These are phyloP conservation scores for Tieghemiomyces parasiticus DNA, from an alignment of 192 early-diverging fungal genomes.

Conservation along the genomic window DNA sequence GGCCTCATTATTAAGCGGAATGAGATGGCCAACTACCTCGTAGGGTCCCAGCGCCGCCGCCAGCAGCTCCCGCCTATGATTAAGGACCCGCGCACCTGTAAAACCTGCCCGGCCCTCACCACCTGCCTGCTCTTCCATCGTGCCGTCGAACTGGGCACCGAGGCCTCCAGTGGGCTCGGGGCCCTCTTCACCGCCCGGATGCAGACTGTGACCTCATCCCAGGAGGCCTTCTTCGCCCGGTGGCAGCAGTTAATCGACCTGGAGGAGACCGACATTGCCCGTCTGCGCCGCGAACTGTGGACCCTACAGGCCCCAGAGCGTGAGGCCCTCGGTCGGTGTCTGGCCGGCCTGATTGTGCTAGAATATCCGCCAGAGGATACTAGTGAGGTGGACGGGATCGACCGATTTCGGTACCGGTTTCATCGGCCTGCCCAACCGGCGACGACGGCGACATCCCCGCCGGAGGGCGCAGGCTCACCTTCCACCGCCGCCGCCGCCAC, in stretches of 20 bases:
- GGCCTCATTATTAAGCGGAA: constrained; percentile 64
- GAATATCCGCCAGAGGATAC: constrained; percentile 1
- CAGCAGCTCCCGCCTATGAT: constrained; percentile 73
- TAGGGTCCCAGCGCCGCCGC: constrained; percentile 12
- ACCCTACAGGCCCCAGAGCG: constrained; percentile 31
- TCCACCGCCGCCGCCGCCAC: neutral
- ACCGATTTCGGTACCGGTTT: constrained; percentile 14
- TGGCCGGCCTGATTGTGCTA: constrained; percentile 20
- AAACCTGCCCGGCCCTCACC: constrained; percentile 42
- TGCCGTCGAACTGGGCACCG: constrained; percentile 50
- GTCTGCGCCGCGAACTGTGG: constrained; percentile 56
- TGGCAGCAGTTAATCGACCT: constrained; percentile 62
- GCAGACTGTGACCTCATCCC: constrained; percentile 35
- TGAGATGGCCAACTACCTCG: constrained; percentile 41
- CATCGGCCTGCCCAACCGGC: neutral
- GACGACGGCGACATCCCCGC: too few relatives aligned
- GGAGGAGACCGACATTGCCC: constrained; percentile 56
- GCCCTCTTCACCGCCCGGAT: constrained; percentile 44
- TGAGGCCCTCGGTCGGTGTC: constrained; percentile 28
- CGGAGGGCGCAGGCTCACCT: neutral
- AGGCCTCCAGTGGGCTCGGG: constrained; percentile 35
- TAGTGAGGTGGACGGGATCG: constrained; percentile 5
- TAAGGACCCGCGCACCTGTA: constrained; percentile 40
- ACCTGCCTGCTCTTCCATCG: constrained; percentile 61
- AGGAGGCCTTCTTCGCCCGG: constrained; percentile 54